A percentile compares a stretch with the other conserved stretches of the same genome.
These are phyloP conservation scores for Cladophialophora bantiana DNA, from an alignment of 2,329 filamentous ascomycete species.

Conservation along the genomic window DNA sequence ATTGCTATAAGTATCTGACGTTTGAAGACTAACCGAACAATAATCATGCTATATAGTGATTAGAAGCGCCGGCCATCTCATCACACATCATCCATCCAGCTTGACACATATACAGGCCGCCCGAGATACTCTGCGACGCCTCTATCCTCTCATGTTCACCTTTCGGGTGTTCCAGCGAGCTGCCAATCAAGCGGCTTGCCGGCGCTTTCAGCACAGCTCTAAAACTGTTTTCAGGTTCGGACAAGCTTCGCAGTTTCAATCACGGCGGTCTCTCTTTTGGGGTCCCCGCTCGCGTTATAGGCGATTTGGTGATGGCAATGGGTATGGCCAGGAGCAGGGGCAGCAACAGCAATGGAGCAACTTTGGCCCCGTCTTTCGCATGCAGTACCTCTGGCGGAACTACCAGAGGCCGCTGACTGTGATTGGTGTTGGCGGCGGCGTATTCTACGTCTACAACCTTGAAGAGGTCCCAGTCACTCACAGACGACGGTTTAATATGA, in stretches of 20 bases:
- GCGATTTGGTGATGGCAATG: conserved; percentile 29
- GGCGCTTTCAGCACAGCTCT: background rate
- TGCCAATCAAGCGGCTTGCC: conserved; percentile 18
- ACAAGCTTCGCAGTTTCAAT: conserved; percentile 21
- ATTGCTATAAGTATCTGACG: background rate
- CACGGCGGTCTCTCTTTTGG: conserved; percentile 16
- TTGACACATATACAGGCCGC: background rate
- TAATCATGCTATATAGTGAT: background rate
- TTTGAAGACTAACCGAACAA: background rate
- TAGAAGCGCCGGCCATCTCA: background rate
- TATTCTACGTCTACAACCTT: conserved; percentile 62
- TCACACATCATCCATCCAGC: background rate
- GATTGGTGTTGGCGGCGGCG: conserved; percentile 51
- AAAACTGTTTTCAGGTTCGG: conserved; percentile 2
- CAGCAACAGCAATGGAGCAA: conserved; percentile 35
- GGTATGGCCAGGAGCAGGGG: conserved; percentile 13
- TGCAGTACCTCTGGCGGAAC: conserved; percentile 39
- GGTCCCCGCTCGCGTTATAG: conserved; percentile 28
- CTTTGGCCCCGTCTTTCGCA: conserved; percentile 37
- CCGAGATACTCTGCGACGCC: background rate
- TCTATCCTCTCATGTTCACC: conserved; percentile 25
- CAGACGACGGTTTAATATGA: conserved; percentile 65
- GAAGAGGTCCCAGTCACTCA: conserved; percentile 62
- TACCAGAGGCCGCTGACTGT: conserved; percentile 34
- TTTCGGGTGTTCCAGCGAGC: conserved; percentile 26